Conservation (phyloP, 108 stramenopile genomes). For the Bacterosira constricta region DNA sequence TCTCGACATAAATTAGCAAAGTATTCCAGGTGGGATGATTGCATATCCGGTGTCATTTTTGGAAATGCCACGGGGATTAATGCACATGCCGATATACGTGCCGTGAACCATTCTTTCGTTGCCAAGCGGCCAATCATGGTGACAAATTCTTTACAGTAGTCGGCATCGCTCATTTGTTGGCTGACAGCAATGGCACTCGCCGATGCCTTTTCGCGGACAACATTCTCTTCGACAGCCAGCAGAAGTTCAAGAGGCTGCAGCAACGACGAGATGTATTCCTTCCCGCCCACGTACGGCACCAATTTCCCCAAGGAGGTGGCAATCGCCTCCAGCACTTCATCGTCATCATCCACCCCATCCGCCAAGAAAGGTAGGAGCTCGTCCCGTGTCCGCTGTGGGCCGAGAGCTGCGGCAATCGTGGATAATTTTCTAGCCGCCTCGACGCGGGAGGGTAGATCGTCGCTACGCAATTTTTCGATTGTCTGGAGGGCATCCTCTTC, state of each 20-base stretch:
- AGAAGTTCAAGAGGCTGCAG: conserved; percentile 91
- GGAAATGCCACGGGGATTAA: conserved; percentile 79
- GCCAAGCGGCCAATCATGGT: conserved; percentile 86
- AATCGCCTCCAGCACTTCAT: conserved; percentile 78
- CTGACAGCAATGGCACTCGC: conserved; percentile 53
- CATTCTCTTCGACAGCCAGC: conserved; percentile 83
- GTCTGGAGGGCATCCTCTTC: conserved; percentile 82
- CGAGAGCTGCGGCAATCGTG: conserved; percentile 66
- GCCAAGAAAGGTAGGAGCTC: conserved; percentile 84
- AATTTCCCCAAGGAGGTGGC: conserved; percentile 71
- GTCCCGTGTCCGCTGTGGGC: conserved; percentile 74
- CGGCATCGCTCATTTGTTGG: conserved; percentile 53
- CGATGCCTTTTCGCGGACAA: conserved; percentile 81
- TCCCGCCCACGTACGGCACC: conserved; percentile 71
- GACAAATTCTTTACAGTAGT: conserved; percentile 67
- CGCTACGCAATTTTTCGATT: conserved; percentile 80
- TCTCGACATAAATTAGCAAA: conserved; percentile 87
- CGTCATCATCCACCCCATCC: conserved; percentile 89
- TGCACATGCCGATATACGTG: conserved; percentile 89
- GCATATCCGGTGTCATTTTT: conserved; percentile 36
- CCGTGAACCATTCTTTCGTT: conserved; percentile 97
- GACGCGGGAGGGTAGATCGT: conserved; percentile 72
- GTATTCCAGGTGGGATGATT: conserved; percentile 50
- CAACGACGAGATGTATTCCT: conserved; percentile 56
- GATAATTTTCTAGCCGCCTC: conserved; percentile 71